Evolutionary conservation across 352 stramenopile genomes (phyloP).

Genomic region (Phytophthora palmivora): DNA sequence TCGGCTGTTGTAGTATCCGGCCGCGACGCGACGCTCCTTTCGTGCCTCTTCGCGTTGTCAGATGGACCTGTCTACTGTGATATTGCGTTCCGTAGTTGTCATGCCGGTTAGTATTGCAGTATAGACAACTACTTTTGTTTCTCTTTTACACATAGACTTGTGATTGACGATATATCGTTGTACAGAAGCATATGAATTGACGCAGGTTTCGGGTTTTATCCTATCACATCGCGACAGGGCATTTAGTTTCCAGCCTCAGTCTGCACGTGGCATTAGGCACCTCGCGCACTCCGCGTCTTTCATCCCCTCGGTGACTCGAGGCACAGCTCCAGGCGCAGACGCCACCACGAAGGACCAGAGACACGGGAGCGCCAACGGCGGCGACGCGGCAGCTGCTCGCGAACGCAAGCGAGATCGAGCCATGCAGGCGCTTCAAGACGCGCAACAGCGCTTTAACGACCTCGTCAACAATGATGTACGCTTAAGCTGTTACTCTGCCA

Average conservation of each 20-base stretch:
- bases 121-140: too few relatives aligned
- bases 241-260: too few relatives aligned
- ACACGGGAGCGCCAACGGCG: slow-evolving; percentile 23
- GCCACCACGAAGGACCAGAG: slow-evolving; percentile 39
- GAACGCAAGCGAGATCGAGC: slow-evolving; percentile 61
- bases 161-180: too few relatives aligned
- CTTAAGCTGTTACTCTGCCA: too few relatives aligned
- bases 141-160: too few relatives aligned
- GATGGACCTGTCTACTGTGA: not conserved
- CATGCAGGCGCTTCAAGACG: slow-evolving; percentile 81
- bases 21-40: slow-evolving; percentile 26
- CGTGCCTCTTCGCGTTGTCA: slow-evolving; percentile 24
- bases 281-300: not conserved
- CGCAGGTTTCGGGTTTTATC: too few relatives aligned
- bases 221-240: too few relatives aligned
- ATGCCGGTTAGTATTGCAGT: too few relatives aligned
- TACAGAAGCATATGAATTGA: too few relatives aligned
- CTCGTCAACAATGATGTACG: slow-evolving; percentile 77
- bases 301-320: not conserved
- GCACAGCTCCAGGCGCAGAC: slow-evolving; percentile 5
- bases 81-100: too few relatives aligned
- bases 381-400: slow-evolving; percentile 32
- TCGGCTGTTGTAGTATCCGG: slow-evolving; percentile 33
- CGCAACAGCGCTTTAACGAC: slow-evolving; percentile 82
- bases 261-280: too few relatives aligned